Conservation (phyloP, 2,329 filamentous ascomycete genomes). For the Microdochium paspali region DNA sequence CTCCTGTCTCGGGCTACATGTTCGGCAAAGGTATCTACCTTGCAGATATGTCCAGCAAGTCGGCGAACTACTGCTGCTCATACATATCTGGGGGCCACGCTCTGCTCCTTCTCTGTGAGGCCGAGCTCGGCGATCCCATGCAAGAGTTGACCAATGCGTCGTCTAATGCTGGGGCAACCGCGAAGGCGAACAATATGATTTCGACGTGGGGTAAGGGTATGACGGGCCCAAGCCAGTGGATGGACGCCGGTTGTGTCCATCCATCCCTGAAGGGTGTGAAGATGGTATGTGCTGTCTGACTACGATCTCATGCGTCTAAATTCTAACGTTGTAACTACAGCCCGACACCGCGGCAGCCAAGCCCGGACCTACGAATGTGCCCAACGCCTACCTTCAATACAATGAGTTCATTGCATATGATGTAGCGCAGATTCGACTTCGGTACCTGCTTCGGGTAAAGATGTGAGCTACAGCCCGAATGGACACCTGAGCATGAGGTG, state of each 20-base stretch:
- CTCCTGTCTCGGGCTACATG: slow-evolving; percentile 74
- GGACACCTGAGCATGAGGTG: neutral
- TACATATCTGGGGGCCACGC: slow-evolving; percentile 57
- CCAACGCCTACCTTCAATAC: slow-evolving; percentile 44
- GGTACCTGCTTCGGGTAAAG: slow-evolving; percentile 59
- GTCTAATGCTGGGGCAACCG: slow-evolving; percentile 55
- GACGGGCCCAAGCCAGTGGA: slow-evolving; percentile 60
- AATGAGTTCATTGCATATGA: slow-evolving; percentile 71
- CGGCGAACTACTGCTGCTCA: slow-evolving; percentile 64
- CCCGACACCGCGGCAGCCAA: slow-evolving; percentile 33
- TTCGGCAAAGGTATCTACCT: slow-evolving; percentile 88
- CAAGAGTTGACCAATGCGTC: slow-evolving; percentile 48
- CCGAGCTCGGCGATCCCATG: slow-evolving; percentile 70
- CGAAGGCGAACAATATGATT: slow-evolving; percentile 47
- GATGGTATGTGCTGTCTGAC: slow-evolving; percentile 46
- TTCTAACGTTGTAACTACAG: slow-evolving; percentile 17
- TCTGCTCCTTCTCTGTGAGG: slow-evolving; percentile 74
- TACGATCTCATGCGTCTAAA: neutral
- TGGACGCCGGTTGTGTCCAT: slow-evolving; percentile 62
- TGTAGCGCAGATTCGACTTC: slow-evolving; percentile 57
- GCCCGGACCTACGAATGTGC: slow-evolving; percentile 38
- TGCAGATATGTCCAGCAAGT: slow-evolving; percentile 77
- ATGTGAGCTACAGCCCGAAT: slow-evolving; percentile 20
- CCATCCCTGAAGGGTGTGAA: slow-evolving; percentile 54
- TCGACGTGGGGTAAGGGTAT: slow-evolving; percentile 64